These are phyloP conservation scores for Leptomonas pyrrhocoris DNA, from an alignment of 208 protist species.

Conservation along the genomic window DNA sequence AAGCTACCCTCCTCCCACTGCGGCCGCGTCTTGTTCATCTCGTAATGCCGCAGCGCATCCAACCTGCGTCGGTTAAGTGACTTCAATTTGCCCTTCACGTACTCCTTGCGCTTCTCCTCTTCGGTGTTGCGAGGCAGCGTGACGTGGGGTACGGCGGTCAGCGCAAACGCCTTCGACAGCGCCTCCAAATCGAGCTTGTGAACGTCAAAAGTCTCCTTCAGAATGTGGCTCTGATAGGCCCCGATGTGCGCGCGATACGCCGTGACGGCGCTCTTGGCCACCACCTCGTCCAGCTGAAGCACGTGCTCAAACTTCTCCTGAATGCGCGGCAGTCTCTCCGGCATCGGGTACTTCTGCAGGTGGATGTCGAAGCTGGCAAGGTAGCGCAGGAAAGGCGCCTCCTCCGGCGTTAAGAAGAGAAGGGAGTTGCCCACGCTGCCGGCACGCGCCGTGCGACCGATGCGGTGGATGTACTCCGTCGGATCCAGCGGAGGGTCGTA, in stretches of 20 bases:
- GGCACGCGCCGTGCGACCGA: conserved; percentile 96
- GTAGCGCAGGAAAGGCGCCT: conserved; percentile 90
- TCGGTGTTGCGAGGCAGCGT: conserved; percentile 73
- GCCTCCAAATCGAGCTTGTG: conserved; percentile 91
- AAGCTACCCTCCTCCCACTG: conserved; percentile 88
- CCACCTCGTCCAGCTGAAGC: conserved; percentile 83
- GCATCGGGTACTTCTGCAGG: conserved; percentile 78
- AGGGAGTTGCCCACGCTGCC: conserved; percentile 92
- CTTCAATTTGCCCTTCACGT: conserved; percentile 91
- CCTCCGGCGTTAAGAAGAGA: conserved; percentile 93
- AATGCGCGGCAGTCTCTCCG: conserved; percentile 70
- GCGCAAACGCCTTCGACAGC: conserved; percentile 91
- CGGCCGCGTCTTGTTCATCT: conserved; percentile 75
- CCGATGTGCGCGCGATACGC: conserved; percentile 93
- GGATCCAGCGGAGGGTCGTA: conserved; percentile 96
- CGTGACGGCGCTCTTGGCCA: conserved; percentile 89
- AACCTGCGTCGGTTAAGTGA: conserved; percentile 71
- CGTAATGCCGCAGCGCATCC: conserved; percentile 77
- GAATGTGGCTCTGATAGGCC: conserved; percentile 94
- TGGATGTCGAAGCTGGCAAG: conserved; percentile 82
- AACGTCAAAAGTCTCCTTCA: conserved; percentile 94
- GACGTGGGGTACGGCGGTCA: conserved; percentile 86
- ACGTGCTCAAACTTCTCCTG: conserved; percentile 90
- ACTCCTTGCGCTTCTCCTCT: conserved; percentile 74
- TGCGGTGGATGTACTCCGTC: conserved; percentile 96